phyloP scores from a whole-genome alignment of 805 yeast genomes.

The Isabelozyma heimii region DNA sequence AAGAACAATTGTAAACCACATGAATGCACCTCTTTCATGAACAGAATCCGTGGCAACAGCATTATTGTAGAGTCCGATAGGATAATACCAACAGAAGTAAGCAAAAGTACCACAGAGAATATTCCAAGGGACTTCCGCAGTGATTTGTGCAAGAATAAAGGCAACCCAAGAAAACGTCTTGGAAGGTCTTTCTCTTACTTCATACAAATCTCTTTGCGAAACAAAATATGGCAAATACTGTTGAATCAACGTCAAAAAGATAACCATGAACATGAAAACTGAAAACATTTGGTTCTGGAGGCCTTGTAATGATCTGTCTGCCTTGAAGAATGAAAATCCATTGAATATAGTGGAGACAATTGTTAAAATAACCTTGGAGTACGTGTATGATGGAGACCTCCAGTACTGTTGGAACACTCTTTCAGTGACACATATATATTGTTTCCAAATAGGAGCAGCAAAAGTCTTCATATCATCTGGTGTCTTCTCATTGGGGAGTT shows the following conservation, averaged over 20 bases:
- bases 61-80: constrained; percentile 22
- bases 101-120: constrained; percentile 59
- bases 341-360: constrained; percentile 53
- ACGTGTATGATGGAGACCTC: constrained; percentile 35
- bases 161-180: constrained; percentile 68
- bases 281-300: constrained; percentile 70
- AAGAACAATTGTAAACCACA: constrained; percentile 39
- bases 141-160: constrained; percentile 58
- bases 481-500: constrained; percentile 13
- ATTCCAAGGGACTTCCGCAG: constrained; percentile 69
- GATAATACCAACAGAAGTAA: constrained; percentile 58
- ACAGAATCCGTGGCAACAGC: constrained; percentile 17
- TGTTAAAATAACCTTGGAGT: constrained; percentile 46
- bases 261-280: constrained; percentile 62
- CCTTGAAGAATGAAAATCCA: constrained; percentile 66
- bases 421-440: constrained; percentile 17
- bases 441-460: constrained; percentile 17
- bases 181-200: constrained; percentile 72
- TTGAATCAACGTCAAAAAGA: constrained; percentile 54
- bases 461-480: constrained; percentile 10
- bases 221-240: constrained; percentile 59
- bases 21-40: constrained; percentile 56
- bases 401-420: constrained; percentile 40
- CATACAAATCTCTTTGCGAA: constrained; percentile 62
- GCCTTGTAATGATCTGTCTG: constrained; percentile 32